Conservation (phyloP, 257 asterid species). For the Salvia splendens region DNA sequence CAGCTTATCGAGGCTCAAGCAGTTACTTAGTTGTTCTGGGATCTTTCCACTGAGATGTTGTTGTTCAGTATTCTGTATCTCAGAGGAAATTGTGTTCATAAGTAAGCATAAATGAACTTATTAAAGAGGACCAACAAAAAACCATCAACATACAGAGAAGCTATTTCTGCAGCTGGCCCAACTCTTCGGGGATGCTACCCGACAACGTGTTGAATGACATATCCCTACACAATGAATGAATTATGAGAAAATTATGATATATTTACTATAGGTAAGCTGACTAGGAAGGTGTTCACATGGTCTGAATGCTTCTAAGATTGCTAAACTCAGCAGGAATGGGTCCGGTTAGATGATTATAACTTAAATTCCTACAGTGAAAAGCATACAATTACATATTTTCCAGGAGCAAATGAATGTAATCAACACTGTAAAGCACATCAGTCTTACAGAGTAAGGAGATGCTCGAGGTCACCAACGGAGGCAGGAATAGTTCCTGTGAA, state of each 20-base stretch:
- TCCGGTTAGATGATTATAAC: conserved; percentile 71
- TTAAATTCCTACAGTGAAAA: conserved; percentile 62
- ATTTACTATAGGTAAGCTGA: background rate
- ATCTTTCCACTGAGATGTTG: conserved; percentile 72
- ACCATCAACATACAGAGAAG: conserved; percentile 59
- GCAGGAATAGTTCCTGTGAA: conserved; percentile 82
- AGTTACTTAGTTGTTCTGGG: conserved; percentile 75
- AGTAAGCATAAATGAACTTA: background rate
- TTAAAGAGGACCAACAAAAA: background rate
- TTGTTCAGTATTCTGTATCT: conserved; percentile 67
- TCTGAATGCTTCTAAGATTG: conserved; percentile 75
- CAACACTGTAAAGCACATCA: background rate
- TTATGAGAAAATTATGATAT: background rate
- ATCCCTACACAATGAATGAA: conserved; percentile 47
- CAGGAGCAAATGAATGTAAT: background rate
- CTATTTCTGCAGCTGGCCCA: conserved; percentile 91
- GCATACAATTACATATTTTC: background rate
- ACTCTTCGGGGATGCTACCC: conserved; percentile 69
- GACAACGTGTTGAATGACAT: conserved; percentile 72
- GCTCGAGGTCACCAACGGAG: conserved; percentile 93
- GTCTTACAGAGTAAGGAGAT: conserved; percentile 85
- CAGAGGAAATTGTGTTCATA: background rate
- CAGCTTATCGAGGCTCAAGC: conserved; percentile 84
- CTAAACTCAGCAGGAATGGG: conserved; percentile 78
- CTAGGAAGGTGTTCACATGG: conserved; percentile 47